Conservation (phyloP, 352 stramenopile species). For the Peronospora destructor region DNA sequence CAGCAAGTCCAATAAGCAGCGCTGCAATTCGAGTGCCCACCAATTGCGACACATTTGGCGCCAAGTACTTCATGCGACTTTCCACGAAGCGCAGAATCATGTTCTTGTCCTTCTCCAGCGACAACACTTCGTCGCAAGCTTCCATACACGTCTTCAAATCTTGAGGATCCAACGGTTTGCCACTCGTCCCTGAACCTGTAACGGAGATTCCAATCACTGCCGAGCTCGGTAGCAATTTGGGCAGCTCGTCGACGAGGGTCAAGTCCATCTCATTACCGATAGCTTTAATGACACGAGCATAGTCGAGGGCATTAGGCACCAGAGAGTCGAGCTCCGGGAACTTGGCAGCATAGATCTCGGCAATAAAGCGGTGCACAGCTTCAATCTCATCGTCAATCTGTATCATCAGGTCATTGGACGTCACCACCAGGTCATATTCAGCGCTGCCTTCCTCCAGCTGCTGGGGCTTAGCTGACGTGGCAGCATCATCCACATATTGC, state of each 20-base stretch:
- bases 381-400: conserved; percentile 92
- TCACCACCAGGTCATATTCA: conserved; percentile 84
- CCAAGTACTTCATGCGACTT: conserved; percentile 87
- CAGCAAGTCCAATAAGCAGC: conserved; percentile 91
- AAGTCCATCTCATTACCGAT: conserved; percentile 93
- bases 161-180: conserved; percentile 60
- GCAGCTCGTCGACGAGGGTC: conserved; percentile 81
- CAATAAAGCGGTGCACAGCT: conserved; percentile 86
- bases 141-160: conserved; percentile 73
- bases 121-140: conserved; percentile 83
- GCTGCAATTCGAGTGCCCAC: conserved; percentile 93
- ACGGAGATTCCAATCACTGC: conserved; percentile 94
- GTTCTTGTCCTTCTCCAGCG: conserved; percentile 78
- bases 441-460: conserved; percentile 51
- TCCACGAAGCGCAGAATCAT: conserved; percentile 90
- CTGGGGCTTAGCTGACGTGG: conserved; percentile 19
- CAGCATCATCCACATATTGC: conserved; percentile 33
- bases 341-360: conserved; percentile 88
- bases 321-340: conserved; percentile 94
- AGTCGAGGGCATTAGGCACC: conserved; percentile 89
- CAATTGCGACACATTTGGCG: conserved; percentile 90
- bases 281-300: conserved; percentile 86
- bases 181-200: conserved; percentile 87
- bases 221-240: conserved; percentile 86
- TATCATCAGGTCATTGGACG: conserved; percentile 89